Base-by-base conservation (phyloP, 2,329 filamentous ascomycete species). In the Nannizzia gypsea region DNA sequence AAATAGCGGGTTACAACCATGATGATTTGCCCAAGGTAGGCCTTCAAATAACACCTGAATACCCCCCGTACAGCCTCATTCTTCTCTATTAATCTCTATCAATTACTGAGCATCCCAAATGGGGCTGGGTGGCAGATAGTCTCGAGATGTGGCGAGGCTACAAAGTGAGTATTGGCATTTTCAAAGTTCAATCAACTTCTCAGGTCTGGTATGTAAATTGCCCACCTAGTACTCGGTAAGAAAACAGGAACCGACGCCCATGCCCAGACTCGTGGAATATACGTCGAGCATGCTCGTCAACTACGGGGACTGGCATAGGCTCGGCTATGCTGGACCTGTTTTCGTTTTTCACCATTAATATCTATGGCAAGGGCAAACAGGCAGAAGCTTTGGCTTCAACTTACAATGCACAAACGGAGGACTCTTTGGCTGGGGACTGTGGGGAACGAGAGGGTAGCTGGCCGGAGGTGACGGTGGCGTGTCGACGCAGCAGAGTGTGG, bases 141-240 rank as follows among this genome's bases (percentile, higher is more conserved):
- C 2, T 36, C 28, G 2, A 54, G 6, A 8, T 54, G 5, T 5
- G 48, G 15, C 2, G 48, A 31, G 3, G 24, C 48, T 54, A 3
- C 31, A 34, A 34, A 11, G 9, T n/a, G 38, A 15, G 11, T 9
- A 8, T 52, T 52, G 31, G 48, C 13, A 52, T 6, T 6, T 31
- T 1, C 11, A 50, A 9, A 26, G 28, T 31, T n/a, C n/a, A n/a
- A n/a, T n/a, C n/a, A n/a, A n/a, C n/a, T n/a, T n/a, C 50, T 8
- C 9, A 31, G n/a, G 50, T 36, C 22, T 44, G 20, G 4, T 26
- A 26, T 26, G 44, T 5, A 13, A 15, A 22, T 26, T 15, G 40
- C 60, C 26, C 34, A 61, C 60, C 59, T 11, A 59, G 17, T 15
- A 40, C 26, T 40, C 24, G 58, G 42, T 61, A 59, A 11, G 20